A percentile compares a stretch with the other conserved stretches of the same genome.
These are phyloP conservation scores for Fusarium sarcochroum DNA, from an alignment of 2,329 filamentous ascomycete species.

Conservation along the genomic window DNA sequence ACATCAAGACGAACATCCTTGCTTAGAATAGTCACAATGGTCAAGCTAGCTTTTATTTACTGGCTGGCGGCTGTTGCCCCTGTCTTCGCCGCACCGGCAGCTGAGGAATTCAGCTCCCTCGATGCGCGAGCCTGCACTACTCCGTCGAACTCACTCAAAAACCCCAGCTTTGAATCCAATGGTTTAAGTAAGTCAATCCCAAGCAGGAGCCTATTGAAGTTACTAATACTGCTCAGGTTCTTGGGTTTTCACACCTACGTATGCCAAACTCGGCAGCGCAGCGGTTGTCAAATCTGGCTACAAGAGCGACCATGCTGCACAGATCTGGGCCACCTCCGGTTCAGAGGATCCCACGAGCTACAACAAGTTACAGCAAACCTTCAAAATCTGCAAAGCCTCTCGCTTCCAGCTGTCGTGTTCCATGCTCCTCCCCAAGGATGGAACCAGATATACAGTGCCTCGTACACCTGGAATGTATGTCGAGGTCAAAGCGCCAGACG, in stretches of 20 bases:
- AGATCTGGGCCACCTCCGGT: background rate
- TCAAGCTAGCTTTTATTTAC: background rate
- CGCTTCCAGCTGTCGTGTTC: constrained; percentile 9
- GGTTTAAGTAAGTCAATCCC: background rate
- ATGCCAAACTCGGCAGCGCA: background rate
- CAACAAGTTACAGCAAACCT: constrained; percentile 9
- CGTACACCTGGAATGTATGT: background rate
- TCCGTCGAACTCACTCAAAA: constrained; percentile 4
- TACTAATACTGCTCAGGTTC: background rate
- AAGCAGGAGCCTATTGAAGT: too few species aligned
- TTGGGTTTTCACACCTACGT: constrained; percentile 1
- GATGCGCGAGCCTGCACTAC: constrained; percentile 6
- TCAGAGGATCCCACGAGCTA: background rate
- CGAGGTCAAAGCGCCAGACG: background rate
- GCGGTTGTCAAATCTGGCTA: background rate
- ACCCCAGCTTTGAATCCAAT: background rate
- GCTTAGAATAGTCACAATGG: background rate
- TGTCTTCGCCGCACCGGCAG: background rate
- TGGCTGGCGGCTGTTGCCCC: background rate
- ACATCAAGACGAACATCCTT: accelerated
- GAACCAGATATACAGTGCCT: background rate
- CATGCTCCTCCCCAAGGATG: constrained; percentile 4
- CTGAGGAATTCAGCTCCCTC: background rate
- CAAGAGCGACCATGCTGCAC: constrained; percentile 1
- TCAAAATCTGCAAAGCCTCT: constrained; percentile 8